A percentile compares a stretch with the other conserved stretches of the same genome.
Evolutionary conservation across 371 early-diverging fungal genomes (phyloP).

Genomic region (Chytridium lagenaria): DNA sequence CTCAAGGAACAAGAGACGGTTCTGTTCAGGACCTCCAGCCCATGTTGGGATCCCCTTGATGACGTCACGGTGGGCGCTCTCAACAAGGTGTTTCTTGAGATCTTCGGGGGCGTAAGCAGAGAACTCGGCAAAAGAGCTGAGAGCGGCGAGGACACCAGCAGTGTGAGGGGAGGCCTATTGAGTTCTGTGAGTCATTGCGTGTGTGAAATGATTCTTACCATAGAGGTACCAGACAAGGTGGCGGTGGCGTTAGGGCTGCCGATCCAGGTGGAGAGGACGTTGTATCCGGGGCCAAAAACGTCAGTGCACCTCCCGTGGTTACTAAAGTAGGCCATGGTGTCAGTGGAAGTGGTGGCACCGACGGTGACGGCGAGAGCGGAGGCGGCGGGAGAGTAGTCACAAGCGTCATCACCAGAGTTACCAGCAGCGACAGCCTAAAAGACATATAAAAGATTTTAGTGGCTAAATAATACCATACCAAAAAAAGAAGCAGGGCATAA

Average conservation of each 20-base stretch:
- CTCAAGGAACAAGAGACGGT: slow-evolving; percentile 2
- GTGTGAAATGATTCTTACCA: slow-evolving; percentile 19
- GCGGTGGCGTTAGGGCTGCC: slow-evolving; percentile 23
- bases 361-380: slow-evolving; percentile 58
- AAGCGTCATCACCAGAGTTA: slow-evolving; percentile 54
- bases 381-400: slow-evolving; percentile 54
- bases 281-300: slow-evolving; percentile 44
- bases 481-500: background rate
- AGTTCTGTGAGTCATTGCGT: background rate
- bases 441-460: background rate
- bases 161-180: slow-evolving; percentile 67
- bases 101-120: background rate
- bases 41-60: slow-evolving; percentile 13
- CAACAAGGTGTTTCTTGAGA: slow-evolving; percentile 12
- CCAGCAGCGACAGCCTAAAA: slow-evolving; percentile 44
- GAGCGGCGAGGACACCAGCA: slow-evolving; percentile 71
- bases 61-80: slow-evolving; percentile 4
- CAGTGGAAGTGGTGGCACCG: slow-evolving; percentile 63
- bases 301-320: slow-evolving; percentile 43
- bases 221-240: slow-evolving; percentile 41
- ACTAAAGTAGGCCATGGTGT: slow-evolving; percentile 57
- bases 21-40: slow-evolving; percentile 12
- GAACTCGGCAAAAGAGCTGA: slow-evolving; percentile 14
- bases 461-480: background rate
- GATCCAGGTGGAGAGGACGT: slow-evolving; percentile 42